Percentiles rank a stretch among this genome's conserved stretches.
Conservation (phyloP, 306 rosid species). For the Cucurbita moschata region DNA sequence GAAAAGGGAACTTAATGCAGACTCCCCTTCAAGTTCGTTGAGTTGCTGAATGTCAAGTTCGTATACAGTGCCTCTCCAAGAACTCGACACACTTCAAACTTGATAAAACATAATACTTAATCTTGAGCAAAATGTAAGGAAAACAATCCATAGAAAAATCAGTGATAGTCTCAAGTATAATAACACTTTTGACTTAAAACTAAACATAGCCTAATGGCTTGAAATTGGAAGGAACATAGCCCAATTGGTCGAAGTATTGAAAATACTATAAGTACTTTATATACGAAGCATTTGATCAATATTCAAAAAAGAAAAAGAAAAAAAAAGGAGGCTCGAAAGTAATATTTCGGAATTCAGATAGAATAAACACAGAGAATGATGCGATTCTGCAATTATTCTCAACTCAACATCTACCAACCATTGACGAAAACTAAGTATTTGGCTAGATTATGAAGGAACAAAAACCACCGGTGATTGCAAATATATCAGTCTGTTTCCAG, state of each 20-base stretch:
- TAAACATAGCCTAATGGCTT: not conserved
- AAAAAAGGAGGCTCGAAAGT: not conserved
- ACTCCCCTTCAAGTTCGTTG: too few relatives aligned
- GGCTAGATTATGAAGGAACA: not conserved
- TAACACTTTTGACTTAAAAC: not conserved
- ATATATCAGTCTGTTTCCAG: constrained; percentile 43
- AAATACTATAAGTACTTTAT: not conserved
- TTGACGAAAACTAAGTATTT: not conserved
- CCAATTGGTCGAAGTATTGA: not conserved
- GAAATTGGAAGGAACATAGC: not conserved
- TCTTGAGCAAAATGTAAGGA: not conserved
- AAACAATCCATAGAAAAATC: too few relatives aligned
- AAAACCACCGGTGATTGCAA: not conserved
- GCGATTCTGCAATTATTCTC: not conserved
- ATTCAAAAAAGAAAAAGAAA: not conserved
- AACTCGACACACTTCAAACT: not conserved
- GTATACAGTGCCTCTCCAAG: not conserved
- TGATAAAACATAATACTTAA: not conserved
- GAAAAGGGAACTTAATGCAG: too few relatives aligned
- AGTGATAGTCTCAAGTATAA: not conserved
- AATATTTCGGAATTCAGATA: not conserved
- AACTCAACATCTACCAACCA: not conserved
- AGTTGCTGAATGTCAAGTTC: too few relatives aligned
- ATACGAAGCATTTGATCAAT: not conserved
- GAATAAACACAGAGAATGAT: not conserved